These are phyloP conservation scores for Porodaedalea pini DNA, from an alignment of 1,284 basidiomycete species.

Conservation along the genomic window DNA sequence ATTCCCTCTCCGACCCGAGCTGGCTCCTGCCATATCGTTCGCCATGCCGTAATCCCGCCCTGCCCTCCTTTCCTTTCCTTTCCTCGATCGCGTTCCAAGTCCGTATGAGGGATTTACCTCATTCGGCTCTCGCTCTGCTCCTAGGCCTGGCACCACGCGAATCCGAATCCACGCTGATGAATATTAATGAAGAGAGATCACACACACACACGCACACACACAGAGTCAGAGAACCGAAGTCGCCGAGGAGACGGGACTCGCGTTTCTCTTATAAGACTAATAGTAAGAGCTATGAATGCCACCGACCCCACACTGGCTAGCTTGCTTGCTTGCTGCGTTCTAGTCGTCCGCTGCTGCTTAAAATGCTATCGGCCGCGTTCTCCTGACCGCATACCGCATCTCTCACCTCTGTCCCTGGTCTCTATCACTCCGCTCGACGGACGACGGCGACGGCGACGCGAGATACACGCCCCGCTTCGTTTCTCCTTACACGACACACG, in stretches of 20 bases:
- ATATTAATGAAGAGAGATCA: no score
- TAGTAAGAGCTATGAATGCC: neutral
- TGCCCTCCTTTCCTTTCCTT: neutral
- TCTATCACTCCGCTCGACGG: no score
- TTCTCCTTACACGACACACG: neutral
- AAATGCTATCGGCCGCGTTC: neutral
- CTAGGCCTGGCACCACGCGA: no score
- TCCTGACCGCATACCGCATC: neutral
- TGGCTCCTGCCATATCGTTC: neutral
- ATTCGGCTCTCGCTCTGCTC: no score
- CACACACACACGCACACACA: no score
- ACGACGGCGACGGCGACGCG: neutral
- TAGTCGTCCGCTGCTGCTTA: neutral
- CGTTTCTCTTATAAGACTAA: no score
- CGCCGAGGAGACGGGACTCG: no score
- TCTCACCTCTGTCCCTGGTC: neutral
- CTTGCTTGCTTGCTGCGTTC: neutral
- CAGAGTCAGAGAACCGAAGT: no score
- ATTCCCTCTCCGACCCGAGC: neutral
- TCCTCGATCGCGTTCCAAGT: no score
- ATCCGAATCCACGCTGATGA: no score
- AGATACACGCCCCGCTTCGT: neutral
- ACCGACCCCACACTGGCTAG: neutral
- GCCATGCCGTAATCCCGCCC: neutral
- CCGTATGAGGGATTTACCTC: no score